Evolutionary conservation across 805 yeast genomes (phyloP), one percentile per base, ranked within the genome.

Genomic region (Barnettozyma pratensis): DNA sequence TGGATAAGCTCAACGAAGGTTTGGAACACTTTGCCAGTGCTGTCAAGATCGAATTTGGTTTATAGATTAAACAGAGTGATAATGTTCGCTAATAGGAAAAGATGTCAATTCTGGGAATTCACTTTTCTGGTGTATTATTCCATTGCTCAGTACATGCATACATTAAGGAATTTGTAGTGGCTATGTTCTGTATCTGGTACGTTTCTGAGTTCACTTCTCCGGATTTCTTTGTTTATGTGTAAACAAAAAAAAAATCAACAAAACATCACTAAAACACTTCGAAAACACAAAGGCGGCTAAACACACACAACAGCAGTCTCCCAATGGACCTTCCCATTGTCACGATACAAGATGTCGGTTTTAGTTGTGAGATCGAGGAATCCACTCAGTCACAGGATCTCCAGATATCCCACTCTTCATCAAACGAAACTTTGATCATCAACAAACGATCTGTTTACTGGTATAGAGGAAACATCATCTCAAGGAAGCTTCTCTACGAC

Each of bases 11-110:
- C 56, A 76, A 64, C 46, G 54, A 59, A 12, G 94, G 94, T 57
- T 63, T 87, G 53, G 77, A 79, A 62, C 81, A 84, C 66, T 81
- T 85, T 54, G 87, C 88, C 54, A 67, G 70, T 46, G 89, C 88
- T 46, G 72, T 81, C 43, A 70, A 71, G 53, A 70, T 71, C 44
- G 90, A 82, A 65, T 87, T 65, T 39, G 62, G 58, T 6, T 49
- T 60, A 31, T 46, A 43, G 34, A 19, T 26, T 27, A 19, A 19
- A 19, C 19, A 19, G 19, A 19, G 19, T 19, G 19, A 19, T 19
- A 19, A 19, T 19, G 19, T 19, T 19, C 19, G 19, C 19, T 19
- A 19, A 19, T 3, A 19, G 19, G 19, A 19, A 19, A 19, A 19
- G 19, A 3, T 19, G 19, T 19, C 19, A 19, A 19, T 19, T 19